These are phyloP conservation scores for Quercus wislizeni DNA, from an alignment of 306 rosid genomes.

Conservation along the genomic window DNA sequence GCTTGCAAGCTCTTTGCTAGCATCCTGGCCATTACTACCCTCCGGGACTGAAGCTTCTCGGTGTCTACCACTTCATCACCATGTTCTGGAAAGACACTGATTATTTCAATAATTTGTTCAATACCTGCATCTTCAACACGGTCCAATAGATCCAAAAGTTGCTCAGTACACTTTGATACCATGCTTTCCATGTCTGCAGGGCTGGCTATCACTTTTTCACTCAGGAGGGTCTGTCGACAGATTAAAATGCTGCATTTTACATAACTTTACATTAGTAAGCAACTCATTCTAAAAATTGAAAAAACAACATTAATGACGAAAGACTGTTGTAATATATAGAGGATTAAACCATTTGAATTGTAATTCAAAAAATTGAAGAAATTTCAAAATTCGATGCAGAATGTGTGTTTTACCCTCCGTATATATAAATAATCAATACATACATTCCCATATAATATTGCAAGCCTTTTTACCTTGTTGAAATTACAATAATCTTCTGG, in stretches of 20 bases:
- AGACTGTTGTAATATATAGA: not conserved
- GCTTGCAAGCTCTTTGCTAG: constrained; percentile 79
- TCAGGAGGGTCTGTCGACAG: constrained; percentile 74
- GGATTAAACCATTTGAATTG: no score
- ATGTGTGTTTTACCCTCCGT: not conserved
- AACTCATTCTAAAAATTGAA: not conserved
- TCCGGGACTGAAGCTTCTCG: constrained; percentile 46
- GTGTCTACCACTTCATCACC: constrained; percentile 32
- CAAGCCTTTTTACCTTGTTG: constrained; percentile 53
- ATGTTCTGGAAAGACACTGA: constrained; percentile 36
- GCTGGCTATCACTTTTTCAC: constrained; percentile 47
- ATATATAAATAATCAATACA: no score
- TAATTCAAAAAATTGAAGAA: not conserved
- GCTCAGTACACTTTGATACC: constrained; percentile 41
- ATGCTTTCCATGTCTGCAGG: constrained; percentile 51
- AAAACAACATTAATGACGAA: not conserved
- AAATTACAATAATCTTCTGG: constrained; percentile 77
- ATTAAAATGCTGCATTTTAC: constrained; percentile 71
- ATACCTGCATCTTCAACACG: constrained; percentile 57
- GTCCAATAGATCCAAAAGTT: constrained; percentile 51
- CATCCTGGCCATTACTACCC: constrained; percentile 62
- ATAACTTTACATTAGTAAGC: not conserved
- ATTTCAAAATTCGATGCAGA: not conserved
- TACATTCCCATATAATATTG: not conserved
- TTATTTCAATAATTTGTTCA: constrained; percentile 65